Evolutionary conservation across 306 rosid species (phyloP), one percentile per base, ranked within the genome.

Genomic region (Cucurbita pepo): DNA sequence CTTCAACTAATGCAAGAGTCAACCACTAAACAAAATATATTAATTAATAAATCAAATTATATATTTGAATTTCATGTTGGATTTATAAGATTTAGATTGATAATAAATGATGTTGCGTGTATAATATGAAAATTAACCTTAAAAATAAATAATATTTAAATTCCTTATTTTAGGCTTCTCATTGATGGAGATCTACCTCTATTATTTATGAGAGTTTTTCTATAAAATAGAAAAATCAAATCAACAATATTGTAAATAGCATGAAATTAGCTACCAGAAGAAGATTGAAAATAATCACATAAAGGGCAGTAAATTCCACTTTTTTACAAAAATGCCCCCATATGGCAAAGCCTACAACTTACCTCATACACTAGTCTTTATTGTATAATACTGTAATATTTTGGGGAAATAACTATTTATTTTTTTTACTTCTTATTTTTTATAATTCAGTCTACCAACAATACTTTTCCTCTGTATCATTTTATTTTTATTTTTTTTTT

Each of bases 1-100:
- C 79, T 86, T 83, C 85, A 87, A 82, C 87, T 57, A 79, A 75
- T 80, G 2, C 80, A 84, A 74, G 72, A 83, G 96, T 89, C 92
- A 88, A 88, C 95, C 85, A 79, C 83, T 84, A 83, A 85, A 18
- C 30, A 18, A 18, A 83, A 48, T 48, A 13, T 50, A 50, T 13
- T 13, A 13, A 47, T 1, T 47, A 47, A 11, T 48, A 12, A 50
- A 50, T 50, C 77, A 87, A 86, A 60, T 25, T 4, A 57, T 57
- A 22, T 1, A 30, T 30, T 22, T 25, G n/a, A 57, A 57, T 57
- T 57, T 1, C 10, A 10, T 55, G 48, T 44, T 10, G 8, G 1
- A 7, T 7, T 7, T 43, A 8, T 43, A 43, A 43, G 1, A 7
- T 25, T 25, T 21, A 21, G 22, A 21, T 21, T 21, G 22, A 21